phyloP scores from a whole-genome alignment of 805 yeast species.

The Wickerhamiella cacticola region DNA sequence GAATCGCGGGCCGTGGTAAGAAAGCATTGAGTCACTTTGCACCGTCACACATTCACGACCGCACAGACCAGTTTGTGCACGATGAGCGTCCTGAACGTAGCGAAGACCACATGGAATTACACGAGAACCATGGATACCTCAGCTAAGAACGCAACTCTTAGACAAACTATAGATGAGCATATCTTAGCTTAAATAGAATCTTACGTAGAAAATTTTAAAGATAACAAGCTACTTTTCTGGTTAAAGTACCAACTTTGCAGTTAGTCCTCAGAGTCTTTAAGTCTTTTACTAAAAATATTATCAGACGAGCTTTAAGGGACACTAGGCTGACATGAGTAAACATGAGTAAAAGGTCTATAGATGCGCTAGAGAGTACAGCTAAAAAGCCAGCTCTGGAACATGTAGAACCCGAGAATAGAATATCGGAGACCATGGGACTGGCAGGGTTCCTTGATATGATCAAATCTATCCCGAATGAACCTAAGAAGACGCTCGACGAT shows the following conservation, averaged over 20 bases:
- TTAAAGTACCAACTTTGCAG: neutral
- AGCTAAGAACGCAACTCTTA: no score
- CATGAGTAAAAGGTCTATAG: neutral
- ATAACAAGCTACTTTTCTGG: no score
- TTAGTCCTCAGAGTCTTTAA: neutral
- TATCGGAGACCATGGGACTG: neutral
- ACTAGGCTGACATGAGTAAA: neutral
- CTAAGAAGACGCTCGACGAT: no score
- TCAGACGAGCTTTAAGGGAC: no score
- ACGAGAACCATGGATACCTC: constrained; percentile 10
- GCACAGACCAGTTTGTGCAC: constrained; percentile 10
- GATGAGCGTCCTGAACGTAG: constrained; percentile 11
- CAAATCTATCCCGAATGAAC: neutral
- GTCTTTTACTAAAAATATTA: no score
- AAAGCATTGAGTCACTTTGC: constrained; percentile 9
- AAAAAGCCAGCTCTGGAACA: neutral
- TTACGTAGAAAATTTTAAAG: neutral
- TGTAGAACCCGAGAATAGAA: neutral
- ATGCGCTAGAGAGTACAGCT: neutral
- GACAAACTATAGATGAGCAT: no score
- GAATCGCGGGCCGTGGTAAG: constrained; percentile 4
- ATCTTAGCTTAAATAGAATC: no score
- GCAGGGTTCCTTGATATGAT: neutral
- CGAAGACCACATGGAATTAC: constrained; percentile 9
- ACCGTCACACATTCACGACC: constrained; percentile 10